Conservation (phyloP, 164 flowering plant genomes). For the Annona squamosa region DNA sequence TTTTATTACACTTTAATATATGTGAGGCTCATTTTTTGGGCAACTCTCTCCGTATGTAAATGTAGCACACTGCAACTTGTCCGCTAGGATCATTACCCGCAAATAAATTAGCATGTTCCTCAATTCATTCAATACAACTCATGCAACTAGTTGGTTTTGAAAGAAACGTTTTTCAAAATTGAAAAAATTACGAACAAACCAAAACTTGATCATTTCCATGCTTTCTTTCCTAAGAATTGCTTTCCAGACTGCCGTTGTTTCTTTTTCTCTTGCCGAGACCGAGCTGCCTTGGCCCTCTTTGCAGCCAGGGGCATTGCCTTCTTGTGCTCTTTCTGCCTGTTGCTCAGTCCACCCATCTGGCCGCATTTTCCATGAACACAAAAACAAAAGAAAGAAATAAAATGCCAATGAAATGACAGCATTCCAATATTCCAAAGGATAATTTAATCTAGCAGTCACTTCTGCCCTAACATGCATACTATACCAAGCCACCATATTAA, state of each 20-base stretch:
- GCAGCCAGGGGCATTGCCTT: constrained; percentile 83
- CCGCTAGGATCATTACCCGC: too few relatives aligned
- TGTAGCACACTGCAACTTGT: too few relatives aligned
- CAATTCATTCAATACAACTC: too few relatives aligned
- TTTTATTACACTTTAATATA: too few relatives aligned
- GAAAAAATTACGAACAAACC: neutral
- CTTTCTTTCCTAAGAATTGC: constrained; percentile 79
- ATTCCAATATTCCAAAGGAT: neutral
- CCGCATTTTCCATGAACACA: neutral
- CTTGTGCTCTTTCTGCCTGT: constrained; percentile 71
- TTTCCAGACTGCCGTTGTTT: constrained; percentile 43
- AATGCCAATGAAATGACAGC: neutral
- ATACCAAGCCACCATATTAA: too few relatives aligned
- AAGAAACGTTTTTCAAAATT: neutral
- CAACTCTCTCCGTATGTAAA: too few relatives aligned
- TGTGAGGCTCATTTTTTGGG: too few relatives aligned
- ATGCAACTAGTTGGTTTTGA: too few relatives aligned
- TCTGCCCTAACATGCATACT: neutral
- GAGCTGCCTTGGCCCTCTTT: constrained; percentile 52
- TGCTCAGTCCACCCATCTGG: constrained; percentile 82
- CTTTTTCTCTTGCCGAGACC: constrained; percentile 47
- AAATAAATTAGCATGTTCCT: too few relatives aligned
- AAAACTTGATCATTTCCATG: constrained; percentile 50
- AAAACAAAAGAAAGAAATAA: neutral
- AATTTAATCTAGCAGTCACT: neutral